Conservation (phyloP, 2,329 filamentous ascomycete species). For the Cercospora canescens region DNA sequence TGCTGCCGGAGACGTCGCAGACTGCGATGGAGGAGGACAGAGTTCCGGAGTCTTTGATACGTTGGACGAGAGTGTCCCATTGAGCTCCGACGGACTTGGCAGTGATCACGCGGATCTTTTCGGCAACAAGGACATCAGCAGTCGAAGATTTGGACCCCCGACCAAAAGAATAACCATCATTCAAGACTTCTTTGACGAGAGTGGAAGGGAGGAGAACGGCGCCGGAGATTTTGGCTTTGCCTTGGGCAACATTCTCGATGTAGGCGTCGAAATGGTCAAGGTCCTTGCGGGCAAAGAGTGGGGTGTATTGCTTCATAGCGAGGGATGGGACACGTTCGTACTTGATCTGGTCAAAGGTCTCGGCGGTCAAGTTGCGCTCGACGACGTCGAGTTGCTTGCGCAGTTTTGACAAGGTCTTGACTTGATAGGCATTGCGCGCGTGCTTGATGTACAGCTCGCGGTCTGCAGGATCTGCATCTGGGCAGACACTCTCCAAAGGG, state of each 20-base stretch:
- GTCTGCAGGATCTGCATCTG: slow-evolving; percentile 34
- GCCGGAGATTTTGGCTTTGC: slow-evolving; percentile 55
- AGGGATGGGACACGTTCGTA: slow-evolving; percentile 59
- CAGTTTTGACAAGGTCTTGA: slow-evolving; percentile 51
- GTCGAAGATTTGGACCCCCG: background rate
- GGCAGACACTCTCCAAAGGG: slow-evolving; percentile 39
- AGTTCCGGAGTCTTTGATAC: slow-evolving; percentile 57
- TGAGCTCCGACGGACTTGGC: slow-evolving; percentile 50
- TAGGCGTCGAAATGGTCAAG: slow-evolving; percentile 52
- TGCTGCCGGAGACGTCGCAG: slow-evolving; percentile 60
- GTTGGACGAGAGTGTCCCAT: slow-evolving; percentile 60
- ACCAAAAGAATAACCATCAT: background rate
- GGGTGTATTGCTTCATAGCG: slow-evolving; percentile 57
- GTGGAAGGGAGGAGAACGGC: slow-evolving; percentile 56
- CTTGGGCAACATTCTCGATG: slow-evolving; percentile 49
- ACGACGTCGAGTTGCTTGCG: slow-evolving; percentile 56
- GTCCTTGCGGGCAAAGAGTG: slow-evolving; percentile 55
- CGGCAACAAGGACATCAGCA: slow-evolving; percentile 28
- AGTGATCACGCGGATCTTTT: slow-evolving; percentile 37
- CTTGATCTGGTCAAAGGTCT: slow-evolving; percentile 52
- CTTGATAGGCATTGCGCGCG: slow-evolving; percentile 55
- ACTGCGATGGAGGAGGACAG: slow-evolving; percentile 57
- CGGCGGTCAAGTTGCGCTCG: slow-evolving; percentile 52
- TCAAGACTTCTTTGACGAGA: slow-evolving; percentile 39
- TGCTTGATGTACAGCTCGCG: slow-evolving; percentile 56